phyloP scores from a whole-genome alignment of 2,329 filamentous ascomycete genomes.

The Davidsoniella virescens region DNA sequence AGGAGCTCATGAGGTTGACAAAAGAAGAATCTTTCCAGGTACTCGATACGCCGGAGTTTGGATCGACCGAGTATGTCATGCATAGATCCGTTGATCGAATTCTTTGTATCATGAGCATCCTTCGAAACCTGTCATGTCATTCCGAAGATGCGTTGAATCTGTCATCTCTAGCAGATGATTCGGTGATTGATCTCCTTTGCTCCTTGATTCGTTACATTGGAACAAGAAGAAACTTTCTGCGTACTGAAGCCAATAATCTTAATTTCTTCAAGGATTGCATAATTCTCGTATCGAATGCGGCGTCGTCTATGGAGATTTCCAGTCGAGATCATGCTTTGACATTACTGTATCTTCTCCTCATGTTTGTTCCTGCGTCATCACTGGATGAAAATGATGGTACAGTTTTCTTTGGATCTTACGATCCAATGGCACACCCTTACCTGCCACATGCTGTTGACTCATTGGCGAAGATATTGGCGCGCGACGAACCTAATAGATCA shows the following conservation, averaged over 20 bases:
- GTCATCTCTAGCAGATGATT: constrained; percentile 52
- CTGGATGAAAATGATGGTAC: constrained; percentile 39
- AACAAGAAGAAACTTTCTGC: constrained; percentile 72
- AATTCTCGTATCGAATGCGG: constrained; percentile 76
- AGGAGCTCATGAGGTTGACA: constrained; percentile 70
- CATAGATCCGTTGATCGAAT: constrained; percentile 75
- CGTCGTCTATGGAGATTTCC: constrained; percentile 63
- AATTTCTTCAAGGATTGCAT: constrained; percentile 97
- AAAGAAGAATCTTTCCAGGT: constrained; percentile 56
- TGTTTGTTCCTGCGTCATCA: constrained; percentile 69
- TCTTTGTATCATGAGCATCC: constrained; percentile 78
- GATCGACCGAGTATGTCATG: constrained; percentile 61
- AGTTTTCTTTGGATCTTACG: constrained; percentile 59
- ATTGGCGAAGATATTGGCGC: constrained; percentile 76
- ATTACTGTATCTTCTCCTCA: constrained; percentile 73
- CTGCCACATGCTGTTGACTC: constrained; percentile 80
- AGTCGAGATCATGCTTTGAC: constrained; percentile 76
- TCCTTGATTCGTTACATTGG: constrained; percentile 74
- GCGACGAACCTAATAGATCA: constrained; percentile 81
- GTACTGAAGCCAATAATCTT: constrained; percentile 67
- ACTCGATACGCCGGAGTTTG: constrained; percentile 57
- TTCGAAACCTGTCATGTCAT: constrained; percentile 84
- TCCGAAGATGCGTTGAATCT: constrained; percentile 49
- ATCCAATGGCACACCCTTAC: constrained; percentile 69
- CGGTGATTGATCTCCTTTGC: constrained; percentile 69